Evolutionary conservation across 768 basidiomycete genomes (phyloP), one percentile per base, ranked within the genome.

Genomic region (Multifurca ochricompacta): DNA sequence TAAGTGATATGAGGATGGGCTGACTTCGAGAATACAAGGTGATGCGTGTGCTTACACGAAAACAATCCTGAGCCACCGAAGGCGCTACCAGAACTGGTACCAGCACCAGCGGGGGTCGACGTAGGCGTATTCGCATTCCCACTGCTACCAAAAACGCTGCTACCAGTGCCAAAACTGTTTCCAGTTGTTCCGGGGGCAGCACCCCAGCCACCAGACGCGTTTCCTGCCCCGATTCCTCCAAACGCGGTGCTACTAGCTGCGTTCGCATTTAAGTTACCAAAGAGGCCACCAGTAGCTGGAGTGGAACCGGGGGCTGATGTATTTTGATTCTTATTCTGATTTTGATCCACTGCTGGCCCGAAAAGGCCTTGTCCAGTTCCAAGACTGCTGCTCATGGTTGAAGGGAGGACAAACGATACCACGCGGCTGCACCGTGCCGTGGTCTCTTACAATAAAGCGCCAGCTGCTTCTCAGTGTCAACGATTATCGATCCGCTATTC

Each of bases 251-350:
- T 46, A 35, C 2, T 56, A 25, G 59, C 46, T 41, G 59, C 59
- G 47, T 56, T 54, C 40, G 59, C 56, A 6, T 60, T 56, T 1
- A 60, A 43, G 21, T 59, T 53, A 6, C 59, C 64, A 31, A 65
- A 59, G 25, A 56, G 27, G 18, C 51, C 40, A 21, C 45, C 35
- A 1, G 59, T n/a, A 4, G 62, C 49, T 40, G 55, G 55, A 8
- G 49, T 34, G 6, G 37, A n/a, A 11, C 42, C 55, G 14, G 56
- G 14, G 3, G 10, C 35, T 10, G 58, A 10, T n/a, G 37, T 49
- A 10, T 52, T 57, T 31, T 63, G 54, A 30, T 43, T 49, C 44
- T 56, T 56, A 18, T 52, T 59, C 28, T 56, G 60, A 27, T 52
- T 62, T 16, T 56, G 60, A 27, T 52, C 60, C 16, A 57, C 23